Evolutionary conservation across 2,329 filamentous ascomycete species (phyloP), one percentile per base, ranked within the genome.

Genomic region (Sporothrix pallida): DNA sequence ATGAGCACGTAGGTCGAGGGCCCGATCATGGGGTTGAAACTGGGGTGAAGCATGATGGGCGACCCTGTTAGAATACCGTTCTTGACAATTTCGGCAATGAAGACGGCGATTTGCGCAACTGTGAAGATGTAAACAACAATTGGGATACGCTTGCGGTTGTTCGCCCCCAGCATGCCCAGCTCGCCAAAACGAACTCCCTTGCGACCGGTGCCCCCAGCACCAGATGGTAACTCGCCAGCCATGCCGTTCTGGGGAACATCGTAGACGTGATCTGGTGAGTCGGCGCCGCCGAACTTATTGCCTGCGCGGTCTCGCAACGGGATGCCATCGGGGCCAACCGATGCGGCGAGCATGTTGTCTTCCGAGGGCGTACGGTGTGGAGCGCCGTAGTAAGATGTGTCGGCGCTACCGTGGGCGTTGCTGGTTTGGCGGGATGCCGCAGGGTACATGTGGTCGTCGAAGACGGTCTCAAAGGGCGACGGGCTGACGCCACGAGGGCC

Each of bases 11-110:
- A 93, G 1, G 91, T 89, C 5, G 95, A 97, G 0, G 96, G 96
- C 0, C 96, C 96, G 79, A 99, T 97, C 94, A 99, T 97, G 74
- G 93, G 92, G 83, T 98, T 99, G 84, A 99, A 97, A 17, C 87
- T 87, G 1, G 96, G 96, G 73, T 95, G 89, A 71, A 90, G 95
- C 84, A 90, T 88, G 79, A 94, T 93, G 23, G 92, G 88, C 31
- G 92, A 91, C 72, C 92, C 92, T 0, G 95, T 98, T 44, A 76
- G 52, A 62, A 77, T 74, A 60, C 76, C 91, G 82, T 95, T 97
- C 80, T 91, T 93, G 67, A 93, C 91, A 75, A 99, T 85, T 83
- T 98, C 94, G 71, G 87, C 94, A 76, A 98, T 92, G 80, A 99
- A 99, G 42, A 98, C 94, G 17, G 86, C 89, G 23, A 96, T 83